Evolutionary conservation across 768 basidiomycete genomes (phyloP).

Genomic region (Tylopilus sp.): DNA sequence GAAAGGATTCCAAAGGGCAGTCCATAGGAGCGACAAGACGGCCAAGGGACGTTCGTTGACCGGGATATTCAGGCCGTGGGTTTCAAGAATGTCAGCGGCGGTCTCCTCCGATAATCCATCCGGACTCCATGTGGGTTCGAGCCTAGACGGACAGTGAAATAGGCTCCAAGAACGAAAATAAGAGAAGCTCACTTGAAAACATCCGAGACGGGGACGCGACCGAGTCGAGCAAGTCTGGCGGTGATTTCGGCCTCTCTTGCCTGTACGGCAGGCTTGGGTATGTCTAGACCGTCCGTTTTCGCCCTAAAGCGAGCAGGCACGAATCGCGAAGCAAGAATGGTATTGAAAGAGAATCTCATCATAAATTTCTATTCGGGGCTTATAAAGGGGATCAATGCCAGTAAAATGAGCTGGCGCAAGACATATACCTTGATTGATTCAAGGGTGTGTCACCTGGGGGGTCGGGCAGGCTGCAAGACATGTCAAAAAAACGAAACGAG

Average conservation of each 20-base stretch:
- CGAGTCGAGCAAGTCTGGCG: slow-evolving; percentile 24
- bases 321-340: slow-evolving; percentile 20
- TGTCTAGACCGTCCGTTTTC: slow-evolving; percentile 27
- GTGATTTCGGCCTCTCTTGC: slow-evolving; percentile 22
- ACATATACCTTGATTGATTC: slow-evolving; percentile 19
- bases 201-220: slow-evolving; percentile 19
- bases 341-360: slow-evolving; percentile 22
- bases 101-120: slow-evolving; percentile 23
- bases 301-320: slow-evolving; percentile 22
- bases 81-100: slow-evolving; percentile 16
- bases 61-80: slow-evolving; percentile 27
- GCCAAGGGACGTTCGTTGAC: slow-evolving; percentile 32
- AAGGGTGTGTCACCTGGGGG: slow-evolving; percentile 30
- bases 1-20: slow-evolving; percentile 35
- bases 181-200: slow-evolving; percentile 23
- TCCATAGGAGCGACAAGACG: slow-evolving; percentile 27
- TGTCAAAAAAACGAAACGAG: slow-evolving; percentile 7
- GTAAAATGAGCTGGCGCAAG: background rate
- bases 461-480: slow-evolving; percentile 20
- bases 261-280: slow-evolving; percentile 10
- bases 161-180: background rate
- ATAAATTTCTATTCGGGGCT: slow-evolving; percentile 10
- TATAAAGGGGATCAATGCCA: slow-evolving; percentile 9
- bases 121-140: slow-evolving; percentile 25
- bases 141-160: slow-evolving; percentile 12